phyloP scores from a whole-genome alignment of 1,284 basidiomycete genomes.

The Tilletia indica region DNA sequence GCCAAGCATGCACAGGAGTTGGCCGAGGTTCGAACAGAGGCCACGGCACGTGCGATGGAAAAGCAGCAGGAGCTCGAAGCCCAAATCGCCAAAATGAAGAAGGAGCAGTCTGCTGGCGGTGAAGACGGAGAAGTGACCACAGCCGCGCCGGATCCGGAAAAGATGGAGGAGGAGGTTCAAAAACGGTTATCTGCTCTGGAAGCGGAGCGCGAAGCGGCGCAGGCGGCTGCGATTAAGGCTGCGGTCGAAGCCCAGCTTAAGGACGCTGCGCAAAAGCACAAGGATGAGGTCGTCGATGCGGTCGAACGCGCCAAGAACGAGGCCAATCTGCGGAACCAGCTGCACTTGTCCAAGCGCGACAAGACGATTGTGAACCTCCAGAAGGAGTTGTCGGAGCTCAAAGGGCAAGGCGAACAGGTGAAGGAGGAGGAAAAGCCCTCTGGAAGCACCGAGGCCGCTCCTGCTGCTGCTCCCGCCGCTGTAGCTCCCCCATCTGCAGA shows the following conservation, averaged over 20 bases:
- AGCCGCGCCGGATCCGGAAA: conserved; percentile 10
- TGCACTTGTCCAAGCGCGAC: conserved; percentile 52
- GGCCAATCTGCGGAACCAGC: conserved; percentile 50
- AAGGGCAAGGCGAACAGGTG: conserved; percentile 32
- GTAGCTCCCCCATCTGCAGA: neutral
- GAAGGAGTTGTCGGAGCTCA: conserved; percentile 43
- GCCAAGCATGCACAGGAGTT: conserved; percentile 33
- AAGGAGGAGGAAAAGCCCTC: neutral
- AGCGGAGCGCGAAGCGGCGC: conserved; percentile 32
- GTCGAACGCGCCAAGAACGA: conserved; percentile 50
- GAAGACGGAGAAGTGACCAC: neutral
- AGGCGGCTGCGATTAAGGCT: conserved; percentile 33
- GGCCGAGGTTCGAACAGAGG: conserved; percentile 24
- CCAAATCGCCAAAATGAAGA: conserved; percentile 8
- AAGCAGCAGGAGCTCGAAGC: conserved; percentile 17
- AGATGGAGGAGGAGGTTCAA: conserved; percentile 34
- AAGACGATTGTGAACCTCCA: conserved; percentile 50
- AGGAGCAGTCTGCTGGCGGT: neutral
- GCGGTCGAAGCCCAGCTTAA: conserved; percentile 44
- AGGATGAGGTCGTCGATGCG: conserved; percentile 43
- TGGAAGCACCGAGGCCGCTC: neutral
- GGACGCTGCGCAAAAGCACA: conserved; percentile 44
- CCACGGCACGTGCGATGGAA: conserved; percentile 16
- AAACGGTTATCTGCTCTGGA: conserved; percentile 34
- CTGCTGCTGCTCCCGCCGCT: neutral